Conservation (phyloP, 1,284 basidiomycete species). For the Phenoliferia sp. region DNA sequence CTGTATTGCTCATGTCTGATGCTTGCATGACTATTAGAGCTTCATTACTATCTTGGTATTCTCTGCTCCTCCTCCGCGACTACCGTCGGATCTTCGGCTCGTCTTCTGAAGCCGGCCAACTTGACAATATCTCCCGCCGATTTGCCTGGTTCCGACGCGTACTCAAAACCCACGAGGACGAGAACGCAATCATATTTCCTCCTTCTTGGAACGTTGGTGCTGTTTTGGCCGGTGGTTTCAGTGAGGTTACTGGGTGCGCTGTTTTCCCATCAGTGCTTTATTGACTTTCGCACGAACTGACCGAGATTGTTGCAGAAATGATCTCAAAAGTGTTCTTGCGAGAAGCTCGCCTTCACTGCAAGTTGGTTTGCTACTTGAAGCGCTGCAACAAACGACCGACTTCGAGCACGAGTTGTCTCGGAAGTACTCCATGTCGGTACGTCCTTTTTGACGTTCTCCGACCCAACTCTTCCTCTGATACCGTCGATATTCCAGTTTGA, state of each 20-base stretch:
- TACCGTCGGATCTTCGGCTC: slow-evolving; percentile 93
- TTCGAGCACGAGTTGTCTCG: slow-evolving; percentile 67
- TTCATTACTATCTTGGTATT: slow-evolving; percentile 83
- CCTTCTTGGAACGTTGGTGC: slow-evolving; percentile 75
- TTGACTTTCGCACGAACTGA: background rate
- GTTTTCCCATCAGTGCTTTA: background rate
- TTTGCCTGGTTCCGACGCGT: slow-evolving; percentile 95
- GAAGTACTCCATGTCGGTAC: slow-evolving; percentile 52
- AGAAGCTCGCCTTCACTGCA: slow-evolving; percentile 47
- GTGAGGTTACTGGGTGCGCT: slow-evolving; percentile 72
- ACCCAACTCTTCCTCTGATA: background rate
- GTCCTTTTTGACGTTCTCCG: slow-evolving; percentile 34
- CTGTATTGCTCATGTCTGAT: background rate
- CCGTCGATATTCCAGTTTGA: slow-evolving; percentile 40
- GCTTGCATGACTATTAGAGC: slow-evolving; percentile 38
- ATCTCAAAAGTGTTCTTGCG: slow-evolving; percentile 46
- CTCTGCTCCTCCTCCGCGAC: slow-evolving; percentile 84
- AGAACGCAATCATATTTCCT: slow-evolving; percentile 66
- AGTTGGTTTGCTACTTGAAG: slow-evolving; percentile 73
- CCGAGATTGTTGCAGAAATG: slow-evolving; percentile 37
- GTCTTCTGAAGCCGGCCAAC: slow-evolving; percentile 85
- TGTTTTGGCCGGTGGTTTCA: slow-evolving; percentile 72
- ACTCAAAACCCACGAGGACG: slow-evolving; percentile 75
- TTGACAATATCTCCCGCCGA: slow-evolving; percentile 88
- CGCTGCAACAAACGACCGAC: slow-evolving; percentile 74